Conservation (phyloP, 768 basidiomycete species). For the Tylopilus balloui region DNA sequence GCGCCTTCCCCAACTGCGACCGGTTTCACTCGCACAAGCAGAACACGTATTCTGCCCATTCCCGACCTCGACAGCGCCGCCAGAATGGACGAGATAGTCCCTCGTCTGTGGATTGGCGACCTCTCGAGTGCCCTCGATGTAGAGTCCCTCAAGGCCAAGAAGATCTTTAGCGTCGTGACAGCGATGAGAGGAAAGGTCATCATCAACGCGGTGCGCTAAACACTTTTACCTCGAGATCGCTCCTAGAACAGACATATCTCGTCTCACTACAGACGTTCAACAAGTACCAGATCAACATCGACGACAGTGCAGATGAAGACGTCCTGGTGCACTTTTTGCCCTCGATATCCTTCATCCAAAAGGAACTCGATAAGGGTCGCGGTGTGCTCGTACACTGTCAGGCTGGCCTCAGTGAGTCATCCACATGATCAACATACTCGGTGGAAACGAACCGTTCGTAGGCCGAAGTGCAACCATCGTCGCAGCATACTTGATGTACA, state of each 20-base stretch:
- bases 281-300: constrained; percentile 72
- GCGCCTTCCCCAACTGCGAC: constrained; percentile 1
- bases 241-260: background rate
- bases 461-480: constrained; percentile 83
- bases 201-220: constrained; percentile 52
- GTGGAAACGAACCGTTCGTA: constrained; percentile 27
- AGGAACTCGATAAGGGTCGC: constrained; percentile 67
- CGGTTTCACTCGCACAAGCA: background rate
- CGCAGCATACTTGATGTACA: constrained; percentile 86
- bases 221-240: background rate
- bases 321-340: constrained; percentile 74
- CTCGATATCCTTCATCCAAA: constrained; percentile 78
- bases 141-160: constrained; percentile 55
- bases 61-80: background rate
- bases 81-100: constrained; percentile 74
- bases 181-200: constrained; percentile 67
- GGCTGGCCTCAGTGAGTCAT: constrained; percentile 75
- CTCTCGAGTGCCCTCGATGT: constrained; percentile 64
- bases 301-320: constrained; percentile 73
- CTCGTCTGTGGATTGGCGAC: constrained; percentile 83
- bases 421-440: background rate
- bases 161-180: constrained; percentile 72
- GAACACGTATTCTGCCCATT: too few relatives aligned
- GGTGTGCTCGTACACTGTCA: constrained; percentile 89
- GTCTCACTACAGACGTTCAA: constrained; percentile 59